Evolutionary conservation across 495 filamentous ascomycete genomes (phyloP).

Genomic region (Penicillium odoratum): DNA sequence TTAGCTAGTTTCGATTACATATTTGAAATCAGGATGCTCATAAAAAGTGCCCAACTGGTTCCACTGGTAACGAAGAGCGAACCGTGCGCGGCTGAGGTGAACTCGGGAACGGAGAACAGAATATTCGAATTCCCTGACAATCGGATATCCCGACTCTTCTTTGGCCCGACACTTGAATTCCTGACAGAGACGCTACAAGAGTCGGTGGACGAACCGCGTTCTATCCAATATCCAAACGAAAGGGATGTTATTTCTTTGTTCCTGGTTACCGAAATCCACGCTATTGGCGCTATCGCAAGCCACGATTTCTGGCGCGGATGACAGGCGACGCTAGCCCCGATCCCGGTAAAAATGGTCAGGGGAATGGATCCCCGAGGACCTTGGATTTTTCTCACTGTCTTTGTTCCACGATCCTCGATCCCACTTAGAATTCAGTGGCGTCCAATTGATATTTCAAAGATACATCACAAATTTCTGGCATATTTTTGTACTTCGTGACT

Average conservation of each 20-base stretch:
- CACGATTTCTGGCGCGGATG: background rate
- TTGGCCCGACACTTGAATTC: background rate
- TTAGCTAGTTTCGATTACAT: too few species aligned
- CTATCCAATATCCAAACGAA: background rate
- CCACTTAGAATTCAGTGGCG: background rate
- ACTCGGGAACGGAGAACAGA: background rate
- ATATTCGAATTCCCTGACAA: background rate
- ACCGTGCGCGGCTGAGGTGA: conserved; percentile 2
- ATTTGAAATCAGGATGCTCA: background rate
- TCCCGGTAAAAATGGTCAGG: background rate
- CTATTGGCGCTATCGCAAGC: conserved; percentile 5
- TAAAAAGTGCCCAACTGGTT: background rate
- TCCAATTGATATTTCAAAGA: background rate
- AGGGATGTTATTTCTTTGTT: background rate
- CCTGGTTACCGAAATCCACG: background rate
- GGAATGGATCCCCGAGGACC: background rate
- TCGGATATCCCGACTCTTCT: too few species aligned
- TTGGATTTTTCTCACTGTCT: background rate
- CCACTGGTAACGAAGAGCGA: background rate
- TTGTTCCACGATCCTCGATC: background rate
- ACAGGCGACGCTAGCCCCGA: background rate
- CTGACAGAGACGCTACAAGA: too few species aligned
- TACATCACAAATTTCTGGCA: too few species aligned
- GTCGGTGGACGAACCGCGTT: too few species aligned
- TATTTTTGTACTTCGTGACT: too few species aligned